phyloP scores from a whole-genome alignment of 1,139 yeast genomes.

The Kodamaea anthophila region DNA sequence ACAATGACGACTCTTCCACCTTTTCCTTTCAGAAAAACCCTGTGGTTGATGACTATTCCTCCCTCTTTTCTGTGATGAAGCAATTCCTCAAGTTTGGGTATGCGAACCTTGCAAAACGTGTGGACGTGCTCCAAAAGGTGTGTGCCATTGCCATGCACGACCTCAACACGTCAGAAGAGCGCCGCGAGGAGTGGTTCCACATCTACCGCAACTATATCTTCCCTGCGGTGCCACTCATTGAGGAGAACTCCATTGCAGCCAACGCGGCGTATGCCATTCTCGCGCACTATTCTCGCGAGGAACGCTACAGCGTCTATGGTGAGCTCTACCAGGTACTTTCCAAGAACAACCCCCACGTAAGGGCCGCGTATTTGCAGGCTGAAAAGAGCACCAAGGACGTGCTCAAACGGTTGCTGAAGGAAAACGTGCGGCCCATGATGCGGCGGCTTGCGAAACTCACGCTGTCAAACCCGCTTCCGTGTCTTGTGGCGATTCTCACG shows the following conservation, averaged over 20 bases:
- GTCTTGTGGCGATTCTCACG: constrained; percentile 55
- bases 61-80: constrained; percentile 41
- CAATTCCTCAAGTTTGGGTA: constrained; percentile 53
- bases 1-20: constrained; percentile 42
- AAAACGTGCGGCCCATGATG: constrained; percentile 73
- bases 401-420: constrained; percentile 80
- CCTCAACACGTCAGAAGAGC: constrained; percentile 15
- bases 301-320: constrained; percentile 76
- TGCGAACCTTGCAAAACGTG: constrained; percentile 46
- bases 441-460: constrained; percentile 72
- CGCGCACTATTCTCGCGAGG: constrained; percentile 49
- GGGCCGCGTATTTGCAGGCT: constrained; percentile 60
- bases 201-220: constrained; percentile 62
- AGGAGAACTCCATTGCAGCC: constrained; percentile 56
- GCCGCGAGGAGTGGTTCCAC: constrained; percentile 45
- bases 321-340: constrained; percentile 60
- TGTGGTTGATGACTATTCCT: too few species aligned
- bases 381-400: constrained; percentile 80
- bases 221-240: constrained; percentile 59
- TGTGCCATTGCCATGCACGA: constrained; percentile 42
- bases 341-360: constrained; percentile 53
- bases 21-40: too few species aligned
- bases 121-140: constrained; percentile 49
- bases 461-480: constrained; percentile 76
- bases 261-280: constrained; percentile 57